Conservation (phyloP, 2,329 filamentous ascomycete genomes). For the Fusarium sp. region DNA sequence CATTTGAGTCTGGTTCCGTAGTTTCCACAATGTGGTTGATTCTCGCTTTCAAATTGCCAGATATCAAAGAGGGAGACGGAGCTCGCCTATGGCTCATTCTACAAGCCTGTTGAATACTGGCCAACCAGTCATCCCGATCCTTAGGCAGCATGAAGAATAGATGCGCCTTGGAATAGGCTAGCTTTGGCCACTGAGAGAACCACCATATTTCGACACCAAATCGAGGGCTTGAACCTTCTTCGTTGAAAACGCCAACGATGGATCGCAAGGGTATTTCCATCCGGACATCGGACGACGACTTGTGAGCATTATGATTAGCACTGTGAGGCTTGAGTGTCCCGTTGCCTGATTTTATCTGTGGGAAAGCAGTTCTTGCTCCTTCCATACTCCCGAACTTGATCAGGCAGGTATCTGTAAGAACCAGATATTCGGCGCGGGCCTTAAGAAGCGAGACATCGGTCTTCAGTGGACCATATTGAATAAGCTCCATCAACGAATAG, state of each 20-base stretch:
- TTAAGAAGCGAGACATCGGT: conserved; percentile 62
- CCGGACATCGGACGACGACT: conserved; percentile 53
- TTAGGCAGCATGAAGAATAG: conserved; percentile 62
- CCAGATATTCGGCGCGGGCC: conserved; percentile 62
- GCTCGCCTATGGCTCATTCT: conserved; percentile 53
- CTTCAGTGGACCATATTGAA: conserved; percentile 62
- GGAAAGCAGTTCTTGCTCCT: conserved; percentile 61
- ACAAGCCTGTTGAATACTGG: conserved; percentile 58
- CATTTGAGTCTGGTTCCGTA: conserved; percentile 54
- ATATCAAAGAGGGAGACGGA: conserved; percentile 53
- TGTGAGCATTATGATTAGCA: conserved; percentile 43
- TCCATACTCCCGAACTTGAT: conserved; percentile 62
- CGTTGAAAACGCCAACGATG: conserved; percentile 64
- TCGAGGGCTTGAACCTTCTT: conserved; percentile 61
- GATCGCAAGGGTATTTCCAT: conserved; percentile 62
- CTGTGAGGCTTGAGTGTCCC: conserved; percentile 38
- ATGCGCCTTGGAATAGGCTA: conserved; percentile 60
- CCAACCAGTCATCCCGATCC: conserved; percentile 63
- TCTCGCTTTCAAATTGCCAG: conserved; percentile 60
- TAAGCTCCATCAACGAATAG: conserved; percentile 54
- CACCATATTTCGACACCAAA: conserved; percentile 69
- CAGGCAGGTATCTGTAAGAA: conserved; percentile 63
- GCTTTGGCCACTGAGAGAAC: conserved; percentile 58
- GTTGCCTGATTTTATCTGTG: conserved; percentile 53
- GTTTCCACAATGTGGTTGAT: conserved; percentile 60